Evolutionary conservation across 192 early-diverging fungal species (phyloP).

Genomic region (Coemansia sp.): DNA sequence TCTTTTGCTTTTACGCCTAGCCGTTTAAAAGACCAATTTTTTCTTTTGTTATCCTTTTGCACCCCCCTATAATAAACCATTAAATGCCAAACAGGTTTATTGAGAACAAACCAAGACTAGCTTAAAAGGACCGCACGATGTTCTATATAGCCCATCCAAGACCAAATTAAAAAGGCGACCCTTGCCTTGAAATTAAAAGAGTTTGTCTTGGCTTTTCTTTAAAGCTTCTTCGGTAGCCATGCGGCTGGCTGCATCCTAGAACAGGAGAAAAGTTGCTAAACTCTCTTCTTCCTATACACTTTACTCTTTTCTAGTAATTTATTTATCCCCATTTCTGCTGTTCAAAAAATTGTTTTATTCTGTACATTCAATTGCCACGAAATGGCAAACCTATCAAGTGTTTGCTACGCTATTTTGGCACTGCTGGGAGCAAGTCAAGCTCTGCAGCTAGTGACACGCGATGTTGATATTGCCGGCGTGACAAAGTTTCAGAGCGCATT

Average conservation of each 20-base stretch:
- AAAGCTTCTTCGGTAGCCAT: background rate
- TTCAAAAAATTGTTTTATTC: background rate
- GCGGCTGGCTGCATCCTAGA: background rate
- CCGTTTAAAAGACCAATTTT: background rate
- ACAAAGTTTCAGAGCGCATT: conserved; percentile 22
- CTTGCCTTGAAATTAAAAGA: background rate
- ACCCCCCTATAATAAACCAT: background rate
- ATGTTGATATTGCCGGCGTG: conserved; percentile 17
- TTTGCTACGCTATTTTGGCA: conserved; percentile 5
- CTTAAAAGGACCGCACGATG: background rate
- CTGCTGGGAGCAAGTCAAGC: background rate
- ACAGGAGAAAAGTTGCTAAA: background rate
- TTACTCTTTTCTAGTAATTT: background rate
- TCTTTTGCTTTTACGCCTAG: background rate
- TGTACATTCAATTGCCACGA: background rate
- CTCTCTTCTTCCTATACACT: background rate
- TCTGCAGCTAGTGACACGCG: conserved; percentile 7
- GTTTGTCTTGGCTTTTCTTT: conserved; percentile 6
- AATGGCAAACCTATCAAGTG: background rate
- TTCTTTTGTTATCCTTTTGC: background rate
- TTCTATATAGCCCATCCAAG: background rate
- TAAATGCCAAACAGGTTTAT: background rate
- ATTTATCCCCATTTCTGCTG: background rate
- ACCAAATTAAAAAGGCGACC: background rate
- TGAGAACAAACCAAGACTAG: background rate